A percentile compares a stretch with the other conserved stretches of the same genome.
These are phyloP conservation scores for Suillus lakei DNA, from an alignment of 768 basidiomycete species.

Conservation along the genomic window DNA sequence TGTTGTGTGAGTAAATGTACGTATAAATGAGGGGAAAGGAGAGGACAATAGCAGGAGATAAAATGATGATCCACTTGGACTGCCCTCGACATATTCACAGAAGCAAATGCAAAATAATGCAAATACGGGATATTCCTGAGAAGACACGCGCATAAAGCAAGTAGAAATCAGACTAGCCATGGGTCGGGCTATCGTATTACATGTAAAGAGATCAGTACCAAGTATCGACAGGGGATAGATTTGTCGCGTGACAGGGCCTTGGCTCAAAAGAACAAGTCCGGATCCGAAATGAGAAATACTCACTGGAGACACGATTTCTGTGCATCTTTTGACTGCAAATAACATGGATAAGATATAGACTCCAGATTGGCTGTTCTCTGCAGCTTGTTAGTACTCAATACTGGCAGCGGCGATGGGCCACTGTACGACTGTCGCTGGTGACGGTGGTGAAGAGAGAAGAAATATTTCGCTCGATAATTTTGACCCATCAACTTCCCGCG, in stretches of 20 bases:
- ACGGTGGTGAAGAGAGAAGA: slow-evolving; percentile 36
- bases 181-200: slow-evolving; percentile 37
- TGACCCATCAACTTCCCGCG: slow-evolving; percentile 37
- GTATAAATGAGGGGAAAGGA: slow-evolving; percentile 16
- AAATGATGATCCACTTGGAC: slow-evolving; percentile 26
- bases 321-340: slow-evolving; percentile 40
- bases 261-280: slow-evolving; percentile 14
- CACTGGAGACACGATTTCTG: slow-evolving; percentile 41
- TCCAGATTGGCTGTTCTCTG: slow-evolving; percentile 40
- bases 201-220: slow-evolving; percentile 42
- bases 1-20: slow-evolving; percentile 24
- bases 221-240: slow-evolving; percentile 31
- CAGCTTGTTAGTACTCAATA: slow-evolving; percentile 15
- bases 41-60: slow-evolving; percentile 24
- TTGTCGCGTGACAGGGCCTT: slow-evolving; percentile 38
- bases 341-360: slow-evolving; percentile 39
- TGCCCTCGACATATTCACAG: slow-evolving; percentile 25
- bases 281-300: slow-evolving; percentile 34
- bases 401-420: slow-evolving; percentile 35
- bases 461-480: slow-evolving; percentile 22
- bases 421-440: slow-evolving; percentile 32
- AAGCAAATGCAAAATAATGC: slow-evolving; percentile 21
- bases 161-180: slow-evolving; percentile 16
- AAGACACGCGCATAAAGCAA: slow-evolving; percentile 18
- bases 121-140: slow-evolving; percentile 21